Conservation (phyloP, 345 rosid genomes). For the Eucalyptus albens region DNA sequence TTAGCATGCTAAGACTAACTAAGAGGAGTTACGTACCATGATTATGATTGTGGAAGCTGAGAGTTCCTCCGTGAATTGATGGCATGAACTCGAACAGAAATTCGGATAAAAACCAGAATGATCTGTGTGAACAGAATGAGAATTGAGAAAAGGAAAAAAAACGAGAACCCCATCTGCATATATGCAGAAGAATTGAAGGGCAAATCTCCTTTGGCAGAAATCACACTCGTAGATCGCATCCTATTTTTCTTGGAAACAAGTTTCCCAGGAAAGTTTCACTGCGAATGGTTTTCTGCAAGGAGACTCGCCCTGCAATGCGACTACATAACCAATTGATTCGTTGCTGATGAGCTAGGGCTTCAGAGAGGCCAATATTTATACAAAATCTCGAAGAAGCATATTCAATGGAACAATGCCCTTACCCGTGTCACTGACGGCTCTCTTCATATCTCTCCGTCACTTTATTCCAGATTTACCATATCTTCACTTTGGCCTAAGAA, state of each 20-base stretch:
- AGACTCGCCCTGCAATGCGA: neutral
- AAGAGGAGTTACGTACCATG: neutral
- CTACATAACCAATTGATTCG: neutral
- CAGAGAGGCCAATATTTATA: neutral
- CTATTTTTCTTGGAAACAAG: neutral
- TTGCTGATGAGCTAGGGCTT: neutral
- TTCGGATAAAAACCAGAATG: neutral
- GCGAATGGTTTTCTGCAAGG: neutral
- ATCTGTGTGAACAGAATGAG: neutral
- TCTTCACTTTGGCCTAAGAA: neutral
- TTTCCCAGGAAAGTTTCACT: neutral
- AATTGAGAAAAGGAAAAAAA: neutral
- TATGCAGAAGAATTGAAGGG: neutral
- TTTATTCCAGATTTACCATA: neutral
- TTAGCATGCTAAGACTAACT: neutral
- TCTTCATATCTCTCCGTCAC: neutral
- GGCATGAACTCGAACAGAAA: neutral
- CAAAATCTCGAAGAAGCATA: neutral
- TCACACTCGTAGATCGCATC: neutral
- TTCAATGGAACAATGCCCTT: neutral
- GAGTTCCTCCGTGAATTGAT: neutral
- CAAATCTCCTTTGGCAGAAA: conserved; percentile 37
- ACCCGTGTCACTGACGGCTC: neutral
- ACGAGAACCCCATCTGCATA: neutral
- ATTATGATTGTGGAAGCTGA: neutral